Conservation (phyloP, 495 filamentous ascomycete species). For the Parmelia sp. region DNA sequence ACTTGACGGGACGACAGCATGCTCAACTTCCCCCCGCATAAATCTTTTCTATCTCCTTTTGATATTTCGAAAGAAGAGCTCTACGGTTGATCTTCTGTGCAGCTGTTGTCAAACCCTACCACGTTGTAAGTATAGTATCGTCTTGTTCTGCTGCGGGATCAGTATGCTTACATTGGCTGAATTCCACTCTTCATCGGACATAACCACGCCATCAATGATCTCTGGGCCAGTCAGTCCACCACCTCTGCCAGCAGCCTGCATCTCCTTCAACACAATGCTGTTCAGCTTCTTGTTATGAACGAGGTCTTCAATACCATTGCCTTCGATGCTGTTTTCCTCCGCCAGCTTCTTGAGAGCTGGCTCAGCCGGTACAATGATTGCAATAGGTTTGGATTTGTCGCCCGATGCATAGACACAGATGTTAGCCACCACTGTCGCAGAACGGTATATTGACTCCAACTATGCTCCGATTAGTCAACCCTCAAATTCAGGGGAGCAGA, state of each 20-base stretch:
- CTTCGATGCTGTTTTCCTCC: constrained; percentile 60
- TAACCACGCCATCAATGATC: constrained; percentile 84
- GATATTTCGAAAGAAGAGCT: constrained; percentile 44
- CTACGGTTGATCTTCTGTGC: constrained; percentile 53
- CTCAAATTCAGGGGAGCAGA: neutral
- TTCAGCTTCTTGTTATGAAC: constrained; percentile 81
- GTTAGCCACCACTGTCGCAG: constrained; percentile 77
- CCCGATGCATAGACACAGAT: constrained; percentile 89
- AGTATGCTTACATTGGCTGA: constrained; percentile 78
- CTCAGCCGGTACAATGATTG: constrained; percentile 90
- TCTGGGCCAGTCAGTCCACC: constrained; percentile 81
- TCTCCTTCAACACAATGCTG: constrained; percentile 67
- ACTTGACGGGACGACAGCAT: neutral
- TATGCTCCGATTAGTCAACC: constrained; percentile 16
- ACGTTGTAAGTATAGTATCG: constrained; percentile 9
- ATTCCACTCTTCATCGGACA: constrained; percentile 96
- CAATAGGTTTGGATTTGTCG: constrained; percentile 77
- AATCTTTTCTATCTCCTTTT: constrained; percentile 43
- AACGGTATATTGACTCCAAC: constrained; percentile 91
- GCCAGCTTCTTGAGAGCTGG: constrained; percentile 80
- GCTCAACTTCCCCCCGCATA: constrained; percentile 28
- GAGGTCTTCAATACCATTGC: constrained; percentile 65
- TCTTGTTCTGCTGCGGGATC: neutral
- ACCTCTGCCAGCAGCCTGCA: constrained; percentile 66
- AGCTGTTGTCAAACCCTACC: constrained; percentile 47